Evolutionary conservation across 2,329 filamentous ascomycete genomes (phyloP), one percentile per base, ranked within the genome.

Genomic region (Xylaria sp.): DNA sequence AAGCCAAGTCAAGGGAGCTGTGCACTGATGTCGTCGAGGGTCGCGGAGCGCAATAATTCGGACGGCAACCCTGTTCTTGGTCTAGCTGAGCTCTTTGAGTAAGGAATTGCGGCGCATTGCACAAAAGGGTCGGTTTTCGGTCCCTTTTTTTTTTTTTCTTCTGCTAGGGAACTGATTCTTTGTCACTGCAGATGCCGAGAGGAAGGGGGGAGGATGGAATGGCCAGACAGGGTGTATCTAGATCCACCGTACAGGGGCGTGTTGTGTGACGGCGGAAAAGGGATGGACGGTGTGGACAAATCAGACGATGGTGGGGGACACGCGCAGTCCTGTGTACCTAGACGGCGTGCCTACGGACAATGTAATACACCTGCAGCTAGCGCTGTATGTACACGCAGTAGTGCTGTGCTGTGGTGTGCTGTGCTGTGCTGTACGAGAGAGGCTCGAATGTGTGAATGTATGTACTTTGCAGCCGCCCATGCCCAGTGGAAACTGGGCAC

Each of bases 1-100:
- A 59, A 48, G 57, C 50, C 48, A 41, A 59, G 46, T 53, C 53
- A 56, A 52, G 54, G 59, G 43, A 57, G 50, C 57, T 50, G 56
- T 50, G 58, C 56, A 61, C 52, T 56, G 58, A 59, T 56, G 58
- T 59, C 50, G 55, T 61, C 42, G 52, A 60, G 51, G 29, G 55
- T 61, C 42, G 52, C 58, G 51, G 29, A 29, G 42, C 50, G 55
- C 45, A 58, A 52, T 54, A 58, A 53, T 58, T 54, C 52, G 34
- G 44, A 58, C 50, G 58, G 52, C 47, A 47, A 50, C 55, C 55
- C 55, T 45, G 43, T 54, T 53, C 48, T 52, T 53, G 52, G 48
- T 52, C 24, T 40, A 18, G 20, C 42, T n/a, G 29, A 29, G 50
- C 50, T 54, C 51, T 57, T 60, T 56, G 47, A 58, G 44, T 49